Base-by-base conservation (phyloP, 2,329 filamentous ascomycete genomes). In the Falciphora oryzae region DNA sequence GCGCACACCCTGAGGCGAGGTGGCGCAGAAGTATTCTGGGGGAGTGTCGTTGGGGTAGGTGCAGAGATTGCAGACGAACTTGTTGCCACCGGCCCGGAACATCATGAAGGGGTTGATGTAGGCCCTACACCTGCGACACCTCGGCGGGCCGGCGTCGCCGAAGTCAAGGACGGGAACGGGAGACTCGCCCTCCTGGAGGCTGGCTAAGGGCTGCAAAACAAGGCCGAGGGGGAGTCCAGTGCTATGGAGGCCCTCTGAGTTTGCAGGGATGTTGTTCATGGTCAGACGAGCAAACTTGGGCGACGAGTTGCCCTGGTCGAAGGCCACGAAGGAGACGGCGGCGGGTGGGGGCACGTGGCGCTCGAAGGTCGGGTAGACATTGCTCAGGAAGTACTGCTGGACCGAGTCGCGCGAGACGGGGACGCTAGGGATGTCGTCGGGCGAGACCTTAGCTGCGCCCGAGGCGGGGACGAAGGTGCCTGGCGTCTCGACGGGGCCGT, bases 81-180 rank as follows among this genome's bases (percentile, higher is more conserved):
- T 97, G 79, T 94, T 97, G 65, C 95, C 95, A 53, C 94, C 94
- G 22, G 90, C 89, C 66, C 90, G 86, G 83, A 99, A 99, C 73
- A 93, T 91, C 95, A 99, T 98, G 75, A 99, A 99, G 1, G 95
- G 95, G 73, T 99, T 99, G 79, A 99, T 96, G 78, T 99, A 99
- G 18, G 94, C 90, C 73, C 95, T 86, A 80, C 95, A 99, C 78
- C 95, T 85, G 71, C 92, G 87, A 77, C 95, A 99, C 75, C 95
- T 86, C 28, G 95, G 95, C 57, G 95, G 95, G 0, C 95, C 95
- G 56, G 80, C 79, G 57, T 97, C 93, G 61, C 95, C 95, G 81
- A 98, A 99, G 77, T 99, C 95, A 29, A 99, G 83, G 5, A 99
- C 90, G 0, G 95, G 95, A 64, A 99, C 89, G 1, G 92, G 86